Base-by-base conservation (phyloP, 768 basidiomycete species). In the Pleurotus tuber-regium region DNA sequence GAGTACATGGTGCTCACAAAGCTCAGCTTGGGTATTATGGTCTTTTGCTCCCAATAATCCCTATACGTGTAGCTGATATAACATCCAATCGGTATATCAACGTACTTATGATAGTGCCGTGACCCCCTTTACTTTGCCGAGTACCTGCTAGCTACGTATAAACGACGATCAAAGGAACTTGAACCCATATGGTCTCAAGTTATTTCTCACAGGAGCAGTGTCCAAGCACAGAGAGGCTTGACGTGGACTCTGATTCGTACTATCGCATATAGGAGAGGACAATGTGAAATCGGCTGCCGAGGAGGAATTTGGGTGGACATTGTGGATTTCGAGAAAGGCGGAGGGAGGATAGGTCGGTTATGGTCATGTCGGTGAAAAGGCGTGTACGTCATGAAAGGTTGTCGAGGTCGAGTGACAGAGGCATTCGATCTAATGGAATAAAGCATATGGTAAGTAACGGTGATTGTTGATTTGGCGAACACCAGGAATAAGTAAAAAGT, bases 101-200 rank as follows among this genome's bases (percentile, higher is more conserved):
- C n/a, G n/a, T n/a, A n/a, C n/a, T n/a, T n/a, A n/a, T n/a, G n/a
- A n/a, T n/a, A n/a, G n/a, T n/a, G n/a, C n/a, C n/a, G n/a, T n/a
- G n/a, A n/a, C n/a, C n/a, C n/a, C n/a, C n/a, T n/a, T n/a, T n/a
- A n/a, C n/a, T n/a, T n/a, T 81, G 30, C 80, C 85, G 2, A 88
- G 83, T 43, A 89, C 82, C 58, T 83, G 82, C 64, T 87, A 80
- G 59, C 80, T 83, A 26, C 78, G 76, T 65, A 90, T 87, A 69
- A 90, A 89, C 25, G 80, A 82, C 19, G 86, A 86, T 58, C 88
- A 80, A 67, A 89, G 91, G 66, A 90, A 83, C 59, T 90, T 91
- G 70, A 90, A 91, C 53, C 88, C 88, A 68, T 89, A 90, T 21
- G 50, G 84, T 79, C 59, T 86, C 83, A 49, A 82, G 79, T 61